These are phyloP conservation scores for Syzygium aqueum DNA, from an alignment of 345 rosid species.

Conservation along the genomic window DNA sequence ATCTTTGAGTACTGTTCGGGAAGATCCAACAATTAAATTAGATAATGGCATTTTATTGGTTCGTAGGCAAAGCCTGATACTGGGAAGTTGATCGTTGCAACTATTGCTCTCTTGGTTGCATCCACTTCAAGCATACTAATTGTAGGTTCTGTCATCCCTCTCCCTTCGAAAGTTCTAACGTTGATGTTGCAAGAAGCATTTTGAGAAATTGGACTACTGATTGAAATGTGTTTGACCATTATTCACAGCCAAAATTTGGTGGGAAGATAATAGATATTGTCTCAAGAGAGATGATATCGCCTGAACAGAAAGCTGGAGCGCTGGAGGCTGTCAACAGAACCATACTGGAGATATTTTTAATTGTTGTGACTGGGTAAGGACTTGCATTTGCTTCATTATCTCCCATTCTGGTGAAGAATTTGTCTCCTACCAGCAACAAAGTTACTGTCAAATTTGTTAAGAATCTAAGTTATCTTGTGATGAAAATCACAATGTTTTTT, in stretches of 20 bases:
- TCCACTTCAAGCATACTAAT: constrained; percentile 67
- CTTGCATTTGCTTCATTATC: not conserved
- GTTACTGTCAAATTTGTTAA: not conserved
- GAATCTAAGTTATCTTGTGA: not conserved
- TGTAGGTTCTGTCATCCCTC: constrained; percentile 13
- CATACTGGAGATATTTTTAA: constrained; percentile 24
- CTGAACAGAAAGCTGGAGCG: constrained; percentile 28
- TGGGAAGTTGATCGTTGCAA: constrained; percentile 57
- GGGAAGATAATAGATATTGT: constrained; percentile 41
- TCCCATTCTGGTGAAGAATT: not conserved
- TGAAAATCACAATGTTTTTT: not conserved
- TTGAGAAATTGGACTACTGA: not conserved
- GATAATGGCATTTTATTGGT: not conserved
- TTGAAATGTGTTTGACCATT: not conserved
- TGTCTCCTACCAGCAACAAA: not conserved
- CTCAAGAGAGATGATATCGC: constrained; percentile 21
- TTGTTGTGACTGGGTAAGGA: constrained; percentile 30
- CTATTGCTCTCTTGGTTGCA: constrained; percentile 63
- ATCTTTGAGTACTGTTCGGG: not conserved
- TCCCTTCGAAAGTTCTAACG: not conserved
- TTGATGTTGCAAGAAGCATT: not conserved
- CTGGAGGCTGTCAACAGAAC: constrained; percentile 27
- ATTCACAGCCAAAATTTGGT: constrained; percentile 35
- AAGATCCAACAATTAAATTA: not conserved
- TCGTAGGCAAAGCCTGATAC: constrained; percentile 81